These are phyloP conservation scores for Maudiozyma humilis DNA, from an alignment of 1,139 yeast genomes.

Conservation along the genomic window DNA sequence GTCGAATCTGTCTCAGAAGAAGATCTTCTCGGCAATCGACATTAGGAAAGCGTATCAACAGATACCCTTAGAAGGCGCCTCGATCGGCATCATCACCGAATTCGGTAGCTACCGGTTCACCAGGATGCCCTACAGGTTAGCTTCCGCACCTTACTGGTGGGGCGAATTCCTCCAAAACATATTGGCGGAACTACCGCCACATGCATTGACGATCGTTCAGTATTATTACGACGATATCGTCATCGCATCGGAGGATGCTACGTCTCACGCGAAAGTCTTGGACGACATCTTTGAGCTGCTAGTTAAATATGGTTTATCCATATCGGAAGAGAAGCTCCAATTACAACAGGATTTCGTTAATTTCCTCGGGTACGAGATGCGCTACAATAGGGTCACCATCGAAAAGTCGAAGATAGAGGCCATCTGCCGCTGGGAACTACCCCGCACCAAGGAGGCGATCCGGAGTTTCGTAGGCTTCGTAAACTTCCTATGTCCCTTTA, in stretches of 20 bases:
- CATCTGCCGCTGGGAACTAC: not conserved
- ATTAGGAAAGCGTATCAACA: conserved; percentile 7
- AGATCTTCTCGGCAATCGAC: conserved; percentile 4
- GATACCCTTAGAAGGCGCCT: conserved; percentile 1
- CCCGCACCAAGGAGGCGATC: not conserved
- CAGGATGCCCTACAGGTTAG: not conserved
- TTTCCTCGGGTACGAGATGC: not conserved
- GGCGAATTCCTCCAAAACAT: conserved; percentile 4
- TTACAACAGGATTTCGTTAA: not conserved
- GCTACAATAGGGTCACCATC: not conserved
- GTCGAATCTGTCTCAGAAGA: conserved; percentile 3
- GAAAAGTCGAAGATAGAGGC: not conserved
- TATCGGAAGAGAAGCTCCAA: not conserved
- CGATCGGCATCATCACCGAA: conserved; percentile 4
- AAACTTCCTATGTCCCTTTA: not conserved
- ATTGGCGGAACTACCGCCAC: not conserved
- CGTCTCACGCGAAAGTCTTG: not conserved
- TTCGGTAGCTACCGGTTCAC: conserved; percentile 2
- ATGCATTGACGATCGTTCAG: not conserved
- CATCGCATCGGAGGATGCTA: not conserved
- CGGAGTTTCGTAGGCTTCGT: not conserved
- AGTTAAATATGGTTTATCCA: not conserved
- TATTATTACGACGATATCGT: not conserved
- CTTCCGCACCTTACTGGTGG: conserved; percentile 6
- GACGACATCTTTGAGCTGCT: not conserved